A percentile compares a stretch with the other conserved stretches of the same genome.
Conservation (phyloP, 139 green algal species). For the Bryopsis sp. region DNA sequence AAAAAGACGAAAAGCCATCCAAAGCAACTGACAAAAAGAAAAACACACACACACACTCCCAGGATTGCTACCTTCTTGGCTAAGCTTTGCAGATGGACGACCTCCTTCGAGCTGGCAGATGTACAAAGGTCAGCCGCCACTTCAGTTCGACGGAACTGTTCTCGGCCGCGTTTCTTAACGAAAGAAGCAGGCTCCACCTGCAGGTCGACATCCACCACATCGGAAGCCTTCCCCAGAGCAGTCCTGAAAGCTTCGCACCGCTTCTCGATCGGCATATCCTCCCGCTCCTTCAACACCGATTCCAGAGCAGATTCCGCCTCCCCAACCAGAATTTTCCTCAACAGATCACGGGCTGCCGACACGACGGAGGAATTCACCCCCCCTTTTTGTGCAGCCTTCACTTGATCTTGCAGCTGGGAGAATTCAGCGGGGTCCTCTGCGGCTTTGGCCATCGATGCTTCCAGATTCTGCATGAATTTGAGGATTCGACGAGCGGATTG, state of each 20-base stretch:
- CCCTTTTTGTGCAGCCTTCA: not conserved
- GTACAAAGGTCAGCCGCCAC: too few species aligned
- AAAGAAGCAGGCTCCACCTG: too few species aligned
- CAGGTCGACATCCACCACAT: not conserved
- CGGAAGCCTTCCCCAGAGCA: not conserved
- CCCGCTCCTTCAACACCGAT: not conserved
- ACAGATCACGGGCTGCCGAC: not conserved
- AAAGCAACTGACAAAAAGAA: too few species aligned
- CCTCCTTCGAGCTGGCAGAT: too few species aligned
- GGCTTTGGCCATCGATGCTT: too few species aligned
- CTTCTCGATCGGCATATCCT: not conserved
- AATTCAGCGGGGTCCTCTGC: not conserved
- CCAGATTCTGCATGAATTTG: constrained; percentile 66
- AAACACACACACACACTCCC: too few species aligned
- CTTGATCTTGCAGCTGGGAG: not conserved
- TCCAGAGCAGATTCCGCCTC: not conserved
- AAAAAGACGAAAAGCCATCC: too few species aligned
- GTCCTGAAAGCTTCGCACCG: not conserved
- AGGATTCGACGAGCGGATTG: constrained; percentile 31
- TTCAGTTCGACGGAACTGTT: too few species aligned
- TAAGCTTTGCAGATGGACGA: too few species aligned
- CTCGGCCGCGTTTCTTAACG: too few species aligned
- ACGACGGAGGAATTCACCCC: not conserved
- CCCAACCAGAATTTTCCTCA: not conserved
- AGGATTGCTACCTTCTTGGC: too few species aligned